Evolutionary conservation across 768 basidiomycete genomes (phyloP).

Genomic region (Boletus patriciae): DNA sequence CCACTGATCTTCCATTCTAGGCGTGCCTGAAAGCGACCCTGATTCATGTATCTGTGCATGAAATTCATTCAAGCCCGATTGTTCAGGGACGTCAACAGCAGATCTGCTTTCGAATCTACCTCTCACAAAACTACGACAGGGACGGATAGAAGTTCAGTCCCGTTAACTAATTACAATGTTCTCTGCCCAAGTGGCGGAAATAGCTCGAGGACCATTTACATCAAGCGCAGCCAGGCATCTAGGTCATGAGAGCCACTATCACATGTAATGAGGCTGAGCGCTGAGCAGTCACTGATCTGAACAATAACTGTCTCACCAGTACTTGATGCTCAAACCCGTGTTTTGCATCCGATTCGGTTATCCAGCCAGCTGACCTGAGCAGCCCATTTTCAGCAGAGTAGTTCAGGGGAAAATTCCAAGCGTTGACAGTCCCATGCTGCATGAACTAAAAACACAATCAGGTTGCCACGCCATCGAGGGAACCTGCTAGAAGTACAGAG

Average conservation of each 20-base stretch:
- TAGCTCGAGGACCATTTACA: constrained; percentile 12
- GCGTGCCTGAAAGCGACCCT: constrained; percentile 28
- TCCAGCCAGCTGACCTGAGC: neutral
- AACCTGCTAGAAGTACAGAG: constrained; percentile 18
- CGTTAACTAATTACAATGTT: constrained; percentile 9
- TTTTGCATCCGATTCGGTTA: neutral
- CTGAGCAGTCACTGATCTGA: neutral
- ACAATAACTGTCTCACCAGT: neutral
- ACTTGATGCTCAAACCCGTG: constrained; percentile 4
- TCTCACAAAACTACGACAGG: constrained; percentile 21
- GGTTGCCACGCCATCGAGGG: constrained; percentile 10
- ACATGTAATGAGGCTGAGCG: neutral
- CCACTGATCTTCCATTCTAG: constrained; percentile 13
- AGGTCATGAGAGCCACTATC: neutral
- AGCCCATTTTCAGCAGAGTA: neutral
- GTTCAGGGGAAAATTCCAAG: constrained; percentile 10
- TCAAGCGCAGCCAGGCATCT: neutral
- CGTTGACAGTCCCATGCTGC: neutral
- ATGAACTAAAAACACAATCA: constrained; percentile 7
- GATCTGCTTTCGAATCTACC: constrained; percentile 24
- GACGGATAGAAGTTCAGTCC: constrained; percentile 21
- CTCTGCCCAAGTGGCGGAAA: constrained; percentile 22
- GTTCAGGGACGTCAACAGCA: constrained; percentile 18
- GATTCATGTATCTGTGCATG: constrained; percentile 21
- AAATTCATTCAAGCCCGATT: constrained; percentile 24